A percentile compares a stretch with the other conserved stretches of the same genome.
Conservation (phyloP, 1,284 basidiomycete genomes). For the Ceratobasidium sp. region DNA sequence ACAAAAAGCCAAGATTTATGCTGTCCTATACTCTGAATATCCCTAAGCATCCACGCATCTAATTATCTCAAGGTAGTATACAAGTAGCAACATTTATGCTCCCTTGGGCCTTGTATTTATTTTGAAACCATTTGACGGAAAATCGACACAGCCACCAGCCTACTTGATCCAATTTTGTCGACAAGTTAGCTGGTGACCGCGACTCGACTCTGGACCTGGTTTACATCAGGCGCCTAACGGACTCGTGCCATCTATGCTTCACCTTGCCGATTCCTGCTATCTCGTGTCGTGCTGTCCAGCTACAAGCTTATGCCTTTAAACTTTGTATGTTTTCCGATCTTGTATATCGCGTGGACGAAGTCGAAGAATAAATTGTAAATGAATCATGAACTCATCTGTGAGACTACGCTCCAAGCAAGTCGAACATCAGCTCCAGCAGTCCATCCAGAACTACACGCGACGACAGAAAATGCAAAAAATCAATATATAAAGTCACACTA, state of each 20-base stretch:
- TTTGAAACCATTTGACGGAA: neutral
- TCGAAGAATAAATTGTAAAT: no score
- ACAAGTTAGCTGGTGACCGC: neutral
- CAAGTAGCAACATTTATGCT: neutral
- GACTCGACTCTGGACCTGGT: neutral
- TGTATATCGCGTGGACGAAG: no score
- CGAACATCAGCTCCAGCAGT: no score
- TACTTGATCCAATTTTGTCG: neutral
- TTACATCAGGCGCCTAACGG: neutral
- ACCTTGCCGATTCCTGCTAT: no score
- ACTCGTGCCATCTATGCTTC: no score
- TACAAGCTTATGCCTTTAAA: no score
- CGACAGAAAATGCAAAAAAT: conserved; percentile 2
- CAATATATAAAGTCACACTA: conserved; percentile 42
- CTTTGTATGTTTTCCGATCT: no score
- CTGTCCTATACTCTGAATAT: neutral
- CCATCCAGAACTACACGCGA: no score
- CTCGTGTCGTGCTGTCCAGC: no score
- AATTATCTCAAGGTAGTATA: neutral
- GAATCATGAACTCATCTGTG: no score
- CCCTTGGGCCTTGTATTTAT: neutral
- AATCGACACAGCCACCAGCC: neutral
- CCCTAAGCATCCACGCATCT: no score
- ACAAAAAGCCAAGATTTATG: neutral
- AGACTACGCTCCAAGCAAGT: no score